Evolutionary conservation across 2,329 filamentous ascomycete genomes (phyloP), one percentile per base, ranked within the genome.

Genomic region (Epichloe brachyelytri): DNA sequence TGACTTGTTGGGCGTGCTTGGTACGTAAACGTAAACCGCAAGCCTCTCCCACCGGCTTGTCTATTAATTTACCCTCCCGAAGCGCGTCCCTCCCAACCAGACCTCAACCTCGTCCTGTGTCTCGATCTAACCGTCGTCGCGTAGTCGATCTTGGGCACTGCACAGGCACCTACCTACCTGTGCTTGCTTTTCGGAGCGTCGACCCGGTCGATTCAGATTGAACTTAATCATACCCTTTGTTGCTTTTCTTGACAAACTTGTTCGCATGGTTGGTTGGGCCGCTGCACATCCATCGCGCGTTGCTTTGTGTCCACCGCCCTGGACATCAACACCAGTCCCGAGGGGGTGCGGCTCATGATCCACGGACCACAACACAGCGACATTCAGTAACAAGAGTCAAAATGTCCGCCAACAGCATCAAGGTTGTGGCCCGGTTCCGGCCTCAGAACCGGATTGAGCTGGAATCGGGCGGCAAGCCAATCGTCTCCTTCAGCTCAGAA

Each of bases 391-490:
- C 33, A 44, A 38, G 39, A 46, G 54, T 58, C 66, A 78, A 77
- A 75, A 79, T 77, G 66, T 71, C 73, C 68, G 72, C 73, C 61
- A 80, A 82, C 65, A 82, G 75, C 64, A 84, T 85, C 75, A 84
- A 79, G 87, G 93, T 98, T 68, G 90, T 98, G 68, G 91, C 91
- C 75, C 88, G 93, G 64, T 98, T 98, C 73, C 83, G 93, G 66
- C 93, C 93, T 62, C 91, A 96, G 73, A 98, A 98, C 77, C 88
- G 88, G 73, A 72, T 93, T 69, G 93, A 98, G 75, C 77, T 94
- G 65, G 83, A 84, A 55, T 90, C 85, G 64, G 89, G 89, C 68
- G 91, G 91, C 68, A 84, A 93, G 71, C 86, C 90, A 56, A 91
- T 98, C 60, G 93, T 98, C 56, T 74, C 78, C 47, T 97, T 98